Evolutionary conservation across 352 stramenopile species (phyloP), one percentile per base, ranked within the genome.

Genomic region (Phytophthora agathidicida): DNA sequence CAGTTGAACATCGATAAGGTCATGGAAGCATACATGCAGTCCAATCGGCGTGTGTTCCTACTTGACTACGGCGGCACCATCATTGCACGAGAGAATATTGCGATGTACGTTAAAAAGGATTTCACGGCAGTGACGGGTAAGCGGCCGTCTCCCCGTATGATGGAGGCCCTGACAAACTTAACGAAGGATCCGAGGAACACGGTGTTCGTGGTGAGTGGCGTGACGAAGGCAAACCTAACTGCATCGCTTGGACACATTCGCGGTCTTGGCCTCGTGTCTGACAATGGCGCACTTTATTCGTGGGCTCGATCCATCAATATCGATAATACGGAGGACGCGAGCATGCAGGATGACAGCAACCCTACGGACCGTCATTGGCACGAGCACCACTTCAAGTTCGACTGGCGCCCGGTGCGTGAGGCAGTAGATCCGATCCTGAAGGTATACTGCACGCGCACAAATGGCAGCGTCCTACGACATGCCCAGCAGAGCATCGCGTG

Each of bases 31-130:
- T 98, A 98, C 57, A 65, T 88, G 27, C 72, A 76, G 16, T 90
- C 92, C 3, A 80, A 74, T 20, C 87, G 90, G 33, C 86, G 97
- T 49, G 90, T 99, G 3, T 97, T 99, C 44, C 65, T 99, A 27
- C 75, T 99, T 31, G 97, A 99, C 68, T 99, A 99, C 60, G 98
- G 97, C 56, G 97, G 97, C 11, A 99, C 97, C 1, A 91, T 99
- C 44, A 94, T 99, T 35, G 75, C 76, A 19, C 78, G 83, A 20
- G 79, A 93, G 52, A 94, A 94, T 57, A 94, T 93, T 60, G 91
- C 91, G 41, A 99, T 98, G 80, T 98, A 98, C 64, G 77, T 99
- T 17, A 99, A 99, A 73, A 94, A 97, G 53, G 83, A 94, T 68
- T 98, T 99, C 54, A 95, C 96, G 10, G 94, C 89, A 16, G 93